A percentile compares a stretch with the other conserved stretches of the same genome.
phyloP scores from a whole-genome alignment of 1,284 basidiomycete species.

The Leccinum griseonigrum region DNA sequence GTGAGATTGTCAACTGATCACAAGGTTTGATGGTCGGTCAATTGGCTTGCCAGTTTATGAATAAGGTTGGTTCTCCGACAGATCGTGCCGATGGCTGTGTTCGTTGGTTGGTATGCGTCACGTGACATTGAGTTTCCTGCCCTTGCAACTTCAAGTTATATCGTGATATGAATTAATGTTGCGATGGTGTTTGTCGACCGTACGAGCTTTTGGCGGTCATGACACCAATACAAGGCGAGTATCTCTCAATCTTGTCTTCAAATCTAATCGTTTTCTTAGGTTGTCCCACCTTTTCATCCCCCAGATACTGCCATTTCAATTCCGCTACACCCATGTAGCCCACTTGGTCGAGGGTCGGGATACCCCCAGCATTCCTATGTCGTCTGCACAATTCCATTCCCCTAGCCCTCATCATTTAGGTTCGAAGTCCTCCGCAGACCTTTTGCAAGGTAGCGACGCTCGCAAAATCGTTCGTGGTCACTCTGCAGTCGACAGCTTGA shows the following conservation, averaged over 20 bases:
- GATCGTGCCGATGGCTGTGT: constrained; percentile 12
- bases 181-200: constrained; percentile 41
- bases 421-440: neutral
- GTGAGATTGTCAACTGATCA: constrained; percentile 5
- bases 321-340: constrained; percentile 1
- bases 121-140: neutral
- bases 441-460: neutral
- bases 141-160: neutral
- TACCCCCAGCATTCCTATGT: neutral
- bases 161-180: constrained; percentile 51
- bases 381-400: neutral
- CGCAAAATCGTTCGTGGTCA: neutral
- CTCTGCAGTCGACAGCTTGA: constrained; percentile 27
- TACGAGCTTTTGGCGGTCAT: constrained; percentile 7
- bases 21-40: constrained; percentile 24
- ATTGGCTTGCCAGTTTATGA: constrained; percentile 26
- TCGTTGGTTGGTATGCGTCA: neutral
- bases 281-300: neutral
- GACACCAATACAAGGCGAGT: constrained; percentile 17
- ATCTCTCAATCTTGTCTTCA: neutral
- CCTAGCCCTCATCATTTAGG: neutral
- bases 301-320: constrained; percentile 2
- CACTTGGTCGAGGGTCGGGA: neutral
- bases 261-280: constrained; percentile 9
- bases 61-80: constrained; percentile 31